phyloP scores from a whole-genome alignment of 176 grass and related monocot species.

The Sorghum bicolor region DNA sequence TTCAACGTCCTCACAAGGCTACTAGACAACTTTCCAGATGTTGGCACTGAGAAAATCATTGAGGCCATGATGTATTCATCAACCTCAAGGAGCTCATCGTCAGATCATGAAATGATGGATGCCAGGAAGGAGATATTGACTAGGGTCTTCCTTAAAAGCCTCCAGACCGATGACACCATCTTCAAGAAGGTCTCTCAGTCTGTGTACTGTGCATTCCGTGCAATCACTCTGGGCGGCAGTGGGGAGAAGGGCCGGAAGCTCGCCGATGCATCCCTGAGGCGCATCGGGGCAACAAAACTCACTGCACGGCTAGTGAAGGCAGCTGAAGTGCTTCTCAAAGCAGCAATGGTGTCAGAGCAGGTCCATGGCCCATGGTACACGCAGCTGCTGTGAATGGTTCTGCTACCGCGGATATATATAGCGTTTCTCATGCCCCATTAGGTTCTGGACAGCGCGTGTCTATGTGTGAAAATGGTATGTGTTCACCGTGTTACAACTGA shows the following conservation, averaged over 20 bases:
- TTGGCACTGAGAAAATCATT: constrained; percentile 60
- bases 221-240: constrained; percentile 52
- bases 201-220: constrained; percentile 65
- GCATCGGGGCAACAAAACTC: constrained; percentile 49
- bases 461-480: not conserved
- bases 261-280: constrained; percentile 45
- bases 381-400: constrained; percentile 34
- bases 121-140: constrained; percentile 61
- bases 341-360: constrained; percentile 49
- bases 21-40: constrained; percentile 52
- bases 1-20: constrained; percentile 45
- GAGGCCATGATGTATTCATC: constrained; percentile 45
- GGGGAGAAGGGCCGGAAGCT: constrained; percentile 59
- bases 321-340: constrained; percentile 35
- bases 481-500: not conserved
- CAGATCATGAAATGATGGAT: constrained; percentile 33
- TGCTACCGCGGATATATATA: constrained; percentile 11
- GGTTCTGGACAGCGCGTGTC: not conserved
- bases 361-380: constrained; percentile 83
- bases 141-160: constrained; percentile 77
- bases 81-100: not conserved
- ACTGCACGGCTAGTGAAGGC: constrained; percentile 49
- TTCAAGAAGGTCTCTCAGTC: constrained; percentile 69
- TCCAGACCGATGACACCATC: constrained; percentile 59
- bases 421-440: not conserved